Percentiles rank a stretch among this genome's conserved stretches.
phyloP scores from a whole-genome alignment of 495 filamentous ascomycete species.

The Penicillium alfredii region DNA sequence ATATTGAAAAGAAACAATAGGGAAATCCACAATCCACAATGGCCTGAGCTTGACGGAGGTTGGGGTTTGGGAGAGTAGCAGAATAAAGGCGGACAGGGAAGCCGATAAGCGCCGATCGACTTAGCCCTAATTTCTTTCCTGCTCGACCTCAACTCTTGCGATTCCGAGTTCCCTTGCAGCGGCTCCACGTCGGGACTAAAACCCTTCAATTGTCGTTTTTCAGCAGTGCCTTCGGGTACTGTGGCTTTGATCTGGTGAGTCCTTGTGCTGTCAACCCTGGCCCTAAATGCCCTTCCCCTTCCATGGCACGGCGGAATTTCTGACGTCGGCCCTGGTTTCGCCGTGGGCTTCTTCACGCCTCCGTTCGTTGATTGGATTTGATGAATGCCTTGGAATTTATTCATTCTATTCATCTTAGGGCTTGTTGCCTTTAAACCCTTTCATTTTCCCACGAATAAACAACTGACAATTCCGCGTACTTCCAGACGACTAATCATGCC shows the following conservation, averaged over 20 bases:
- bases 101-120: slow-evolving; percentile 29
- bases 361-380: no score
- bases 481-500: slow-evolving; percentile 18
- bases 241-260: slow-evolving; percentile 13
- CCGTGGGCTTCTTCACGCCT: no score
- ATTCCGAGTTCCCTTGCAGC: slow-evolving; percentile 6
- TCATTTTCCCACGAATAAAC: slow-evolving; percentile 7
- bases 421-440: no score
- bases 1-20: slow-evolving; percentile 22
- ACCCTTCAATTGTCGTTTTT: no score
- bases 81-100: slow-evolving; percentile 26
- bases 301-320: slow-evolving; percentile 10
- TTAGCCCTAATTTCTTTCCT: slow-evolving; percentile 34
- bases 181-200: no score
- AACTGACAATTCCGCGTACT: slow-evolving; percentile 1
- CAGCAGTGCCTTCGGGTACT: no score
- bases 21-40: slow-evolving; percentile 5
- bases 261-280: slow-evolving; percentile 1
- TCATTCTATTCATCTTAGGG: no score
- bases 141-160: slow-evolving; percentile 16
- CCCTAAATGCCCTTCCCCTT: slow-evolving; percentile 18
- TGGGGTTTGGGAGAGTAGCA: slow-evolving; percentile 16
- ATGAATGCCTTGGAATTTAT: no score
- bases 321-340: slow-evolving; percentile 19
- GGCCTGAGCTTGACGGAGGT: slow-evolving; percentile 6